Percentiles rank a stretch among this genome's conserved stretches.
phyloP scores from a whole-genome alignment of 495 filamentous ascomycete genomes.

The Xylaria cubensis region DNA sequence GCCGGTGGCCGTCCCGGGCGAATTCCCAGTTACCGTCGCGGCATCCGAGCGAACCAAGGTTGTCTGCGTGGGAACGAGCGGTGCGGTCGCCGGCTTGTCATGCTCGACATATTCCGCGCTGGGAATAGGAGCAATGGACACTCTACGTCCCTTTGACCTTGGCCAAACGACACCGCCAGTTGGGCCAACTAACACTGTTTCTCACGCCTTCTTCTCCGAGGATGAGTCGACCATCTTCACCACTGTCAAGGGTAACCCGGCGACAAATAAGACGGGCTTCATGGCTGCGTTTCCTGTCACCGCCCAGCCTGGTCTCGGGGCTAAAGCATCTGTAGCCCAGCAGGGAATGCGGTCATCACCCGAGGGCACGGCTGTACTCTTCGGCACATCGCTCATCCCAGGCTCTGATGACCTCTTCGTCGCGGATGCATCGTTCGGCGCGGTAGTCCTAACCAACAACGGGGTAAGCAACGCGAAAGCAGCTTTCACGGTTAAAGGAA shows the following conservation, averaged over 20 bases:
- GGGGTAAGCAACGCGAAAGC: conserved; percentile 20
- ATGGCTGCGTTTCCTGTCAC: conserved; percentile 55
- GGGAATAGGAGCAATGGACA: conserved; percentile 52
- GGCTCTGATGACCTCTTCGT: conserved; percentile 52
- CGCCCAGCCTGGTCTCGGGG: conserved; percentile 2
- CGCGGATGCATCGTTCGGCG: conserved; percentile 64
- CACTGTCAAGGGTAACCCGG: conserved; percentile 63
- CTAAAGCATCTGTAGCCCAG: conserved; percentile 26
- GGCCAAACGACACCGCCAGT: conserved; percentile 60
- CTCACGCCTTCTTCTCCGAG: conserved; percentile 61
- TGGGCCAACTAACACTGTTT: conserved; percentile 61
- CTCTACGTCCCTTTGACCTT: conserved; percentile 51
- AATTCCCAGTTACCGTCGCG: conserved; percentile 65
- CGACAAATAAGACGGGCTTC: conserved; percentile 60
- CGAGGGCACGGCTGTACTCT: conserved; percentile 59
- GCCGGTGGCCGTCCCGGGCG: conserved; percentile 53
- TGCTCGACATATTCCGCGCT: conserved; percentile 53
- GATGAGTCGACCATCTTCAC: conserved; percentile 58
- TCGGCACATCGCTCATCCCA: conserved; percentile 56
- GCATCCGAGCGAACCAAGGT: conserved; percentile 53
- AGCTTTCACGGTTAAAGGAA: conserved; percentile 36
- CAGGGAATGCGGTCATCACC: conserved; percentile 46
- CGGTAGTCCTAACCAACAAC: conserved; percentile 45
- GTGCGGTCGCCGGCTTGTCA: conserved; percentile 58
- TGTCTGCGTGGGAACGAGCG: conserved; percentile 63